Percentiles rank a stretch among this genome's conserved stretches.
These are phyloP conservation scores for Xerocomellus chrysenteron DNA, from an alignment of 768 basidiomycete genomes.

Conservation along the genomic window DNA sequence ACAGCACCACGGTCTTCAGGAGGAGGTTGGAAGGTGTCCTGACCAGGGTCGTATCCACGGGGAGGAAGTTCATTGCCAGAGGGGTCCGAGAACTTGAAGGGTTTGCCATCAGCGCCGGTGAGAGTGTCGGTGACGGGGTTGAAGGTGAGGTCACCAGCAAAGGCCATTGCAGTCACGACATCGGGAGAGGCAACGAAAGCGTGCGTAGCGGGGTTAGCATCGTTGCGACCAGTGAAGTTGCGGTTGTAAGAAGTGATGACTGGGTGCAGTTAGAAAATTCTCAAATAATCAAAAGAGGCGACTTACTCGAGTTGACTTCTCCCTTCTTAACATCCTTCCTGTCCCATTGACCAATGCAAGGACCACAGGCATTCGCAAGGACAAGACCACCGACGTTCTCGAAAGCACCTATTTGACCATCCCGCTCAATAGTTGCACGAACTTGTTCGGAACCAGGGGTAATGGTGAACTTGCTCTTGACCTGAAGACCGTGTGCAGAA, in stretches of 20 bases:
- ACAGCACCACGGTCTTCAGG: constrained; percentile 83
- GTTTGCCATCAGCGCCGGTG: constrained; percentile 87
- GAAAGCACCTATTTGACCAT: constrained; percentile 87
- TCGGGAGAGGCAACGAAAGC: constrained; percentile 94
- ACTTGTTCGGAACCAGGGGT: constrained; percentile 99
- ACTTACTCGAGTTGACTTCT: constrained; percentile 90
- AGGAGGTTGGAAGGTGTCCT: constrained; percentile 96
- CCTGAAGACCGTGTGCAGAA: constrained; percentile 76
- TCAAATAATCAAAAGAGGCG: background rate
- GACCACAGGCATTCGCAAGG: constrained; percentile 97
- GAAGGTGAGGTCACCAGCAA: constrained; percentile 92
- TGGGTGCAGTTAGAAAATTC: constrained; percentile 28
- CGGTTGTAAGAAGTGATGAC: constrained; percentile 99
- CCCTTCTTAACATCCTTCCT: constrained; percentile 96
- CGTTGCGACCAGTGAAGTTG: constrained; percentile 99
- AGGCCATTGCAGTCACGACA: constrained; percentile 94
- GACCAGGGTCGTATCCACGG: constrained; percentile 92
- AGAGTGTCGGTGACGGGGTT: constrained; percentile 94
- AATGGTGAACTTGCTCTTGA: constrained; percentile 95
- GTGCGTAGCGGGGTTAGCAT: constrained; percentile 98
- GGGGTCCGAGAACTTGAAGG: constrained; percentile 96
- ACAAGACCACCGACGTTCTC: constrained; percentile 89
- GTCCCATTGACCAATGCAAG: constrained; percentile 99
- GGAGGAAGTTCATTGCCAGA: constrained; percentile 91
- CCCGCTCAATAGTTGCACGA: constrained; percentile 95